A percentile compares a stretch with the other conserved stretches of the same genome.
phyloP scores from a whole-genome alignment of 208 protist genomes.

The Leishmania arabica region DNA sequence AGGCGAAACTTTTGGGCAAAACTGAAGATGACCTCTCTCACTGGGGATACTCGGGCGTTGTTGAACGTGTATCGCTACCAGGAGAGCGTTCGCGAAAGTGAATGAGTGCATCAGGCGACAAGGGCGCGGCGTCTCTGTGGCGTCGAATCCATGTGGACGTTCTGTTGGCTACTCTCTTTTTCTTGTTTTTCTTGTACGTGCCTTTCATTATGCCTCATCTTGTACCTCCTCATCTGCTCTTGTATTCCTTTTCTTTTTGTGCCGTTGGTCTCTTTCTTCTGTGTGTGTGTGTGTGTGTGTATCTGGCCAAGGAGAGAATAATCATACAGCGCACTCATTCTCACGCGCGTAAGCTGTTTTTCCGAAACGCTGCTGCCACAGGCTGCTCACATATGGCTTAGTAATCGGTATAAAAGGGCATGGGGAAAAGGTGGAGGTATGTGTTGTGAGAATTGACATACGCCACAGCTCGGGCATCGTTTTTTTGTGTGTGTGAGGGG shows the following conservation, averaged over 20 bases:
- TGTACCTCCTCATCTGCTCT: background rate
- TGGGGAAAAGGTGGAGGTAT: background rate
- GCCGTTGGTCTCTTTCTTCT: background rate
- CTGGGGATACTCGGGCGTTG: conserved; percentile 49
- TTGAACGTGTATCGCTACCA: conserved; percentile 60
- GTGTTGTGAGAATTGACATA: background rate
- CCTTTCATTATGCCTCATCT: background rate
- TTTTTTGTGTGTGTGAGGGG: background rate
- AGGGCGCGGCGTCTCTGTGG: background rate
- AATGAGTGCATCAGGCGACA: background rate
- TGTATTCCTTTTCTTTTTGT: conserved; percentile 15
- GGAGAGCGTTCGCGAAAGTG: conserved; percentile 36
- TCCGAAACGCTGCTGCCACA: background rate
- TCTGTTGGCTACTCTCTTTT: too few species aligned
- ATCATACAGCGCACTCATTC: background rate
- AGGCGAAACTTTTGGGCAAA: conserved; percentile 52
- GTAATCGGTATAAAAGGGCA: background rate
- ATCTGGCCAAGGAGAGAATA: background rate
- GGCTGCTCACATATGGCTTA: background rate
- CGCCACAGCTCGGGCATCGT: background rate
- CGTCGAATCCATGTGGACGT: background rate
- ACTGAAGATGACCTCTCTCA: conserved; percentile 49
- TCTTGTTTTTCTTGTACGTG: background rate
- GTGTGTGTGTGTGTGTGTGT: background rate
- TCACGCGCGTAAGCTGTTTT: background rate